phyloP scores from a whole-genome alignment of 2,329 filamentous ascomycete species.

The Pseudomassariella vexata region DNA sequence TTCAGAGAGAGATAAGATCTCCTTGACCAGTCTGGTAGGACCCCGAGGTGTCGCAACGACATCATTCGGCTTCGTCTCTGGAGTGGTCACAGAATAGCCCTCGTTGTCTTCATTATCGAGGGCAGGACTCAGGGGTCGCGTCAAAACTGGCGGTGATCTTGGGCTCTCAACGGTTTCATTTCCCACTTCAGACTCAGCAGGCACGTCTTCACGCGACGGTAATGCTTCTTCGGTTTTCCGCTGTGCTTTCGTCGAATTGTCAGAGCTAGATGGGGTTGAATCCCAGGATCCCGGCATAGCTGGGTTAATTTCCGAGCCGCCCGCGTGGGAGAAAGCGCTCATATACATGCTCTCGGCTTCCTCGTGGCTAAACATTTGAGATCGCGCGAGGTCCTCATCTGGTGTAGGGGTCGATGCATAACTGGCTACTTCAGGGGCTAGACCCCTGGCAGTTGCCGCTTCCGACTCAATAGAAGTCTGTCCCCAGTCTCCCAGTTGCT shows the following conservation, averaged over 20 bases:
- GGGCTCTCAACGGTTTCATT: too few species aligned
- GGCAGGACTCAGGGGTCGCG: background rate
- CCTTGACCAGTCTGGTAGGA: constrained; percentile 49
- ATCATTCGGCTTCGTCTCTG: constrained; percentile 20
- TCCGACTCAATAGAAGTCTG: constrained; percentile 10
- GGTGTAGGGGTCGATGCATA: constrained; percentile 19
- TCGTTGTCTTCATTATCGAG: background rate
- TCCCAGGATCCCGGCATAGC: constrained; percentile 51
- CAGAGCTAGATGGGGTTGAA: constrained; percentile 24
- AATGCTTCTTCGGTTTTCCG: constrained; percentile 5
- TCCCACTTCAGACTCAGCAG: too few species aligned
- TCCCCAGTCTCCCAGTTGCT: constrained; percentile 15
- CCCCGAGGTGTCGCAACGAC: constrained; percentile 45
- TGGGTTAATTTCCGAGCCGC: constrained; percentile 22
- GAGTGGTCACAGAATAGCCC: too few species aligned
- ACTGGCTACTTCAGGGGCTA: constrained; percentile 19
- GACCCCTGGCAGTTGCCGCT: constrained; percentile 3
- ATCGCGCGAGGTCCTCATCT: constrained; percentile 49
- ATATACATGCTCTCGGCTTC: constrained; percentile 86
- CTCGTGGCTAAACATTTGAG: constrained; percentile 69
- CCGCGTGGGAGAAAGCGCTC: constrained; percentile 57
- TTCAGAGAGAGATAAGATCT: constrained; percentile 42
- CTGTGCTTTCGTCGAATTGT: constrained; percentile 12
- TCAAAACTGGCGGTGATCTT: background rate
- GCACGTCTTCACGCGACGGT: too few species aligned